Conservation (phyloP, 768 basidiomycete genomes). For the Leccinum olivaceopallidum region DNA sequence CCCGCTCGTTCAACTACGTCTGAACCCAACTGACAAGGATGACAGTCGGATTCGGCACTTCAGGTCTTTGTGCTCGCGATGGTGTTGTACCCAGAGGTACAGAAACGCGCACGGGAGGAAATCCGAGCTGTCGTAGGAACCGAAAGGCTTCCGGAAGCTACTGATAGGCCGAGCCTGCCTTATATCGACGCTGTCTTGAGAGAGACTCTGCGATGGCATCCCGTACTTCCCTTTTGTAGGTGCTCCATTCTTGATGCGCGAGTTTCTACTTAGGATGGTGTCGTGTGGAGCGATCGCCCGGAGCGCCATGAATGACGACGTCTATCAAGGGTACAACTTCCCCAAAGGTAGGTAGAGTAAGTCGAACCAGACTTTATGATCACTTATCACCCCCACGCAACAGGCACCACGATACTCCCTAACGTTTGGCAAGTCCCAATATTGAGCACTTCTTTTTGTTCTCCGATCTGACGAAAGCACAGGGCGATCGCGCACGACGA, state of each 20-base stretch:
- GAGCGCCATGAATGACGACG: slow-evolving; percentile 8
- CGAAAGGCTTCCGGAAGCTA: slow-evolving; percentile 5
- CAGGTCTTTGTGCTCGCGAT: slow-evolving; percentile 8
- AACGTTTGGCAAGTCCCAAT: slow-evolving; percentile 9
- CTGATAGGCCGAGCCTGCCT: not conserved
- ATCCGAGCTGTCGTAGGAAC: slow-evolving; percentile 9
- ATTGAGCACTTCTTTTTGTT: not conserved
- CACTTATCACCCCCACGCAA: not conserved
- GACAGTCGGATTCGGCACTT: slow-evolving; percentile 10
- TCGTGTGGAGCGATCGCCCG: slow-evolving; percentile 5
- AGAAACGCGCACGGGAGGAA: slow-evolving; percentile 8
- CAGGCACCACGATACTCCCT: slow-evolving; percentile 9
- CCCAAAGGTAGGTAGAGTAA: slow-evolving; percentile 6
- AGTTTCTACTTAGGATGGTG: not conserved
- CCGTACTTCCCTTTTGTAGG: slow-evolving; percentile 9
- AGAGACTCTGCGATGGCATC: slow-evolving; percentile 11
- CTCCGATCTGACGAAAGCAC: not conserved
- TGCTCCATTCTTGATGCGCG: not conserved
- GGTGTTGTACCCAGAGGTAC: slow-evolving; percentile 9
- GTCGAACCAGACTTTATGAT: no score
- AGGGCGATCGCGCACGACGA: slow-evolving; percentile 13
- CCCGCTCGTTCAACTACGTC: not conserved
- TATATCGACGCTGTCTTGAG: not conserved
- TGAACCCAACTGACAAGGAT: not conserved
- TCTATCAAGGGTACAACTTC: slow-evolving; percentile 13